These are phyloP conservation scores for Peterozyma toletana DNA, from an alignment of 805 yeast species.

Conservation along the genomic window DNA sequence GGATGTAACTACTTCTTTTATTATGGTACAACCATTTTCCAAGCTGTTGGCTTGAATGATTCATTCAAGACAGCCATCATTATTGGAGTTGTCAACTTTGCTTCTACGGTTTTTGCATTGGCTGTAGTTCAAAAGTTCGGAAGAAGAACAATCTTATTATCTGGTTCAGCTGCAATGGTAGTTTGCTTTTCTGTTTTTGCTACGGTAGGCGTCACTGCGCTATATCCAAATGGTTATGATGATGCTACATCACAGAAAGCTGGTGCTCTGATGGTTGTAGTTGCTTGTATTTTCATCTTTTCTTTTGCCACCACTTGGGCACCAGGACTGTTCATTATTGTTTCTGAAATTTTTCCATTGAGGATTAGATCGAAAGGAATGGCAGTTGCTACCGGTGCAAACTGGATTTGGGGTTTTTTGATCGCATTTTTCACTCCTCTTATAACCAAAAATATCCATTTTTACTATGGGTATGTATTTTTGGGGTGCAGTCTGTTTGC, in stretches of 20 bases:
- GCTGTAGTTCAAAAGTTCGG: constrained; percentile 21
- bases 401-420: constrained; percentile 30
- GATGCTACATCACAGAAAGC: constrained; percentile 17
- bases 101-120: constrained; percentile 12
- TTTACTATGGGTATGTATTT: constrained; percentile 53
- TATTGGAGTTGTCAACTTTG: constrained; percentile 1
- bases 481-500: constrained; percentile 19
- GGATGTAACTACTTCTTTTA: constrained; percentile 37
- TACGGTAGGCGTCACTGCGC: background rate
- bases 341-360: constrained; percentile 37
- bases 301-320: constrained; percentile 55
- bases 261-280: constrained; percentile 47
- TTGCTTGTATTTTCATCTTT: constrained; percentile 44
- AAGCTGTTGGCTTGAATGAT: constrained; percentile 23
- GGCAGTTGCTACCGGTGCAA: constrained; percentile 17
- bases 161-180: constrained; percentile 22
- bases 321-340: constrained; percentile 39
- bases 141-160: constrained; percentile 30
- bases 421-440: constrained; percentile 60
- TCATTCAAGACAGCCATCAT: constrained; percentile 8
- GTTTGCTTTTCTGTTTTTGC: background rate
- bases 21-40: constrained; percentile 34
- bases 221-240: constrained; percentile 3
- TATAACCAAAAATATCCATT: constrained; percentile 50
- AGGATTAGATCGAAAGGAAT: constrained; percentile 28